Base-by-base conservation (phyloP, 257 asterid species). In the Solanum phureja region DNA sequence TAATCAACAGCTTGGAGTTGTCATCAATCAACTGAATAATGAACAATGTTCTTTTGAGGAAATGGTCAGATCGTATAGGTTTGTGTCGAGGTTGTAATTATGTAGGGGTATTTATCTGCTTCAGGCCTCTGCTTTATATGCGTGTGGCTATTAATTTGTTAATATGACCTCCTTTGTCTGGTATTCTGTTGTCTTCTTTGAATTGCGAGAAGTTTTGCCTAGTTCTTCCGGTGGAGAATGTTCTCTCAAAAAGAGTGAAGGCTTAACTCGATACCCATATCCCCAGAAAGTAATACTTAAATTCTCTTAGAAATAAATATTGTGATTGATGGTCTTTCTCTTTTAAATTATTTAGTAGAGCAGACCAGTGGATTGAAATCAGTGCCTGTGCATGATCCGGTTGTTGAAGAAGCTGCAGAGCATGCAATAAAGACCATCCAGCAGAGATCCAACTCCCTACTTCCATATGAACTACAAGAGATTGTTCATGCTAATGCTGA, bases 341-440 rank as follows among this genome's bases (percentile, higher is more conserved):
- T 24, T 13, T 14, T 58, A 7, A 72, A 27, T 83, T 16, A 18
- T 81, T 19, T 91, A 95, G 98, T 88, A 71, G 94, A 87, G 38
- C 89, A 66, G 75, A 92, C 87, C 42, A 46, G 90, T 14, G 99
- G 98, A 37, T 93, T 95, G 98, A 90, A 31, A 72, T 92, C 98
- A 82, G 98, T 96, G 72, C 93, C 98, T 9, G 98, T 91, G 76
- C 92, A 94, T 58, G 99, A 96, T 91, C 98, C 98, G 27, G 90
- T 92, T 83, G 95, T 96, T 74, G 92, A 92, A 87, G 99, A 95
- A 90, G 99, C 98, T 40, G 99, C 99, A 58, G 69, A 93, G 68
- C 98, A 95, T 88, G 99, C 98, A 79, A 89, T 96, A 31, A 91
- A 88, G 89, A 91, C 93, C 13, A 95, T 96, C 84, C 99, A 95